Percentiles rank a stretch among this genome's conserved stretches.
These are phyloP conservation scores for Trichothecium roseum DNA, from an alignment of 2,329 filamentous ascomycete genomes.

Conservation along the genomic window DNA sequence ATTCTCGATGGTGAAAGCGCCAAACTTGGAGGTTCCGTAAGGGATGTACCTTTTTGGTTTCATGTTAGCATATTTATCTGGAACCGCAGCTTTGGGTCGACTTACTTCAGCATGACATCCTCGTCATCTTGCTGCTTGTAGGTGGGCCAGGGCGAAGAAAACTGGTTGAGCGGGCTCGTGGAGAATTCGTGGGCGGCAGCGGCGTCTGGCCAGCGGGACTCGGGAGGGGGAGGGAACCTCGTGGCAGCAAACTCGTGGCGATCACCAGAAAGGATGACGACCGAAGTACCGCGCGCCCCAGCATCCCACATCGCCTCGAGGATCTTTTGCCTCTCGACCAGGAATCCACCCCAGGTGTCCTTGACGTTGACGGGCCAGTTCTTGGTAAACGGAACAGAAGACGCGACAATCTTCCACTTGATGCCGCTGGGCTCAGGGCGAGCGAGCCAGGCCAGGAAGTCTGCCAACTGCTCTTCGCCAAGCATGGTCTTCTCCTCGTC, in stretches of 20 bases:
- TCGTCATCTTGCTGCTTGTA: slow-evolving; percentile 74
- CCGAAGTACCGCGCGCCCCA: slow-evolving; percentile 35
- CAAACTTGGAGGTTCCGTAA: slow-evolving; percentile 76
- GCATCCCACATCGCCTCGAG: slow-evolving; percentile 91
- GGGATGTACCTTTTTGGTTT: slow-evolving; percentile 47
- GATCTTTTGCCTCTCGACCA: slow-evolving; percentile 66
- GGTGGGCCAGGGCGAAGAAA: slow-evolving; percentile 76
- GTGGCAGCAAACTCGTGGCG: slow-evolving; percentile 96
- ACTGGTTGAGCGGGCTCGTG: slow-evolving; percentile 84
- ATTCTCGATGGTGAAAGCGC: slow-evolving; percentile 60
- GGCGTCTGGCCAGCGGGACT: slow-evolving; percentile 50
- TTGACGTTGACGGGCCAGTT: slow-evolving; percentile 85
- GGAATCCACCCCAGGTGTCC: slow-evolving; percentile 92
- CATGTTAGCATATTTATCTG: slow-evolving; percentile 4
- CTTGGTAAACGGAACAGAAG: slow-evolving; percentile 89
- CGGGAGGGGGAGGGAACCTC: slow-evolving; percentile 53
- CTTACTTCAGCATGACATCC: slow-evolving; percentile 76
- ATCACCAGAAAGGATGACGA: slow-evolving; percentile 81
- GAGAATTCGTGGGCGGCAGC: slow-evolving; percentile 82
- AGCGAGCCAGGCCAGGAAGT: slow-evolving; percentile 68
- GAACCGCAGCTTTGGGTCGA: slow-evolving; percentile 10
- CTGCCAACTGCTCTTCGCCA: slow-evolving; percentile 64
- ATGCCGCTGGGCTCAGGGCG: slow-evolving; percentile 65
- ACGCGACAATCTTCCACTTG: slow-evolving; percentile 88
- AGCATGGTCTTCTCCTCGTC: slow-evolving; percentile 75